phyloP scores from a whole-genome alignment of 257 asterid genomes.

The Thymus mandschuricus region DNA sequence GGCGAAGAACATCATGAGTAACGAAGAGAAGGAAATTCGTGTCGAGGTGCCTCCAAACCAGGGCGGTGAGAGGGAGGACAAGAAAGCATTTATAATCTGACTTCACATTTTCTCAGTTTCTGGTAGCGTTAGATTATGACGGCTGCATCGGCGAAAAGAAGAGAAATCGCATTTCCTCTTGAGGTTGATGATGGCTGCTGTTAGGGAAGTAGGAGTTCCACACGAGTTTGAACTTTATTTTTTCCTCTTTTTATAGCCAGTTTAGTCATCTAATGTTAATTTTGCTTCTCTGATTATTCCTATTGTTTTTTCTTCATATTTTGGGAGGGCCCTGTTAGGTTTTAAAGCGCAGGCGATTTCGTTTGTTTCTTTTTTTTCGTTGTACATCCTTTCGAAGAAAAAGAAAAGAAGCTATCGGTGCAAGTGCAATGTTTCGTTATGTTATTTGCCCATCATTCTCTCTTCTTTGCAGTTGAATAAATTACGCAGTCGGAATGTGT shows the following conservation, averaged over 20 bases:
- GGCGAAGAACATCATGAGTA: slow-evolving; percentile 32
- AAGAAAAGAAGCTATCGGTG: slow-evolving; percentile 8
- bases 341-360: slow-evolving; percentile 28
- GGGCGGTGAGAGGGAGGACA: slow-evolving; percentile 28
- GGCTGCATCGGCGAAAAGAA: slow-evolving; percentile 26
- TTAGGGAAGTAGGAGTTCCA: slow-evolving; percentile 36
- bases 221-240: slow-evolving; percentile 16
- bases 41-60: slow-evolving; percentile 32
- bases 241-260: slow-evolving; percentile 4
- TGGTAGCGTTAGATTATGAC: slow-evolving; percentile 31
- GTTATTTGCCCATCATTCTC: not conserved
- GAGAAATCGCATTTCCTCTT: slow-evolving; percentile 35
- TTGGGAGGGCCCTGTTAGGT: slow-evolving; percentile 30
- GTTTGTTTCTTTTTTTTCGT: not conserved
- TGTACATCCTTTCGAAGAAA: slow-evolving; percentile 34
- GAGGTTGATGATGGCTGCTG: slow-evolving; percentile 36
- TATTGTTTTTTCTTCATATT: slow-evolving; percentile 25
- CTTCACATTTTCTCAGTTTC: slow-evolving; percentile 23
- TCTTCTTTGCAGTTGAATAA: not conserved
- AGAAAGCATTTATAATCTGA: slow-evolving; percentile 34
- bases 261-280: slow-evolving; percentile 31
- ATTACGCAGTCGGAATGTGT: too few relatives aligned
- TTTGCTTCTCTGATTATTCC: slow-evolving; percentile 41
- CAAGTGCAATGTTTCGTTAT: not conserved
- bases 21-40: slow-evolving; percentile 34